Evolutionary conservation across 2,329 filamentous ascomycete genomes (phyloP).

Genomic region (Diplodia mutila): DNA sequence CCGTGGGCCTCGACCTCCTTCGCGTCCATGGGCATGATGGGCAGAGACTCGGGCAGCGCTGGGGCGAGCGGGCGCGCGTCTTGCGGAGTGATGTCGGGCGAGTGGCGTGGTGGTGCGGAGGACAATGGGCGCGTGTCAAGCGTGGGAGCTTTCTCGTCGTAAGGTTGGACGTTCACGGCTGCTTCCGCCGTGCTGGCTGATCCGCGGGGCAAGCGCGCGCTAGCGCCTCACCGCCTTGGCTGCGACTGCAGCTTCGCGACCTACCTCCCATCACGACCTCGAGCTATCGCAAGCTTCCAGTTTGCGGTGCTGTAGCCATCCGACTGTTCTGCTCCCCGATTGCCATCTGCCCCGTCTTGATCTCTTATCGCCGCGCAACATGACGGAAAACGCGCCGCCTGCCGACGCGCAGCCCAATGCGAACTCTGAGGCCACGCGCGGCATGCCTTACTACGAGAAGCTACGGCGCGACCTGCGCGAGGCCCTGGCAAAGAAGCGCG

Average conservation of each 20-base stretch:
- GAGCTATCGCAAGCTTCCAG: conserved; percentile 12
- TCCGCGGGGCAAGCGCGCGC: conserved; percentile 26
- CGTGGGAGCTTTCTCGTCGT: conserved; percentile 1
- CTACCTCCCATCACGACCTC: neutral
- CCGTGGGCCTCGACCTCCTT: conserved; percentile 79
- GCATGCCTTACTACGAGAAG: conserved; percentile 72
- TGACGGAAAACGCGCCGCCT: conserved; percentile 55
- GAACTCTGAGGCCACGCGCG: conserved; percentile 52
- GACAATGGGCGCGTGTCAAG: neutral
- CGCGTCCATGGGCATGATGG: conserved; percentile 66
- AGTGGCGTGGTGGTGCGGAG: neutral
- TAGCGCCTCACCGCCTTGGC: conserved; percentile 11
- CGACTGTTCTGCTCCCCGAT: neutral
- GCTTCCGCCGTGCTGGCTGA: conserved; percentile 23
- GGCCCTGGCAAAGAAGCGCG: conserved; percentile 66
- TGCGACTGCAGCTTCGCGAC: neutral
- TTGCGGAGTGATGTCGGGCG: neutral
- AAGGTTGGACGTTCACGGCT: conserved; percentile 24
- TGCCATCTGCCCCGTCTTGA: neutral
- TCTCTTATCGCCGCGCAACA: conserved; percentile 31
- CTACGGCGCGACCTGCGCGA: conserved; percentile 69
- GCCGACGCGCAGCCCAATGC: conserved; percentile 39
- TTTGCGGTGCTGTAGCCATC: neutral
- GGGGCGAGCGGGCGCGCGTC: neutral
- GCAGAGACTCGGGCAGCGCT: conserved; percentile 1